Evolutionary conservation across 345 rosid species (phyloP).

Genomic region (Trapa incisa): DNA sequence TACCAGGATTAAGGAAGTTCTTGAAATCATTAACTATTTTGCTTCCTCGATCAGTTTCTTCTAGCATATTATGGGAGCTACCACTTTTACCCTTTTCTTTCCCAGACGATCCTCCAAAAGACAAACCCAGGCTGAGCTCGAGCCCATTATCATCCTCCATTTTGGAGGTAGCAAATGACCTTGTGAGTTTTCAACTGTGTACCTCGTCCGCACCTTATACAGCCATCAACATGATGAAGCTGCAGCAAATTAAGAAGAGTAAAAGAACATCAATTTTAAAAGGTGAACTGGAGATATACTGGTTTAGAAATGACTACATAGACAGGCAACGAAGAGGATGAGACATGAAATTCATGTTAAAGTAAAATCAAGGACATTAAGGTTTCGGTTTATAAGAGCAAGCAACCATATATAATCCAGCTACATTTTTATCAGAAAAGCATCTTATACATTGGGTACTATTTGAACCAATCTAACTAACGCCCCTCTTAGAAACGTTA

Average conservation of each 20-base stretch:
- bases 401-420: no score
- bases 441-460: no score
- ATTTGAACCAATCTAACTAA: no score
- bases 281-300: neutral
- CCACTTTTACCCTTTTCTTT: slow-evolving; percentile 60
- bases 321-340: no score
- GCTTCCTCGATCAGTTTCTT: slow-evolving; percentile 59
- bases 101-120: slow-evolving; percentile 70
- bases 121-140: slow-evolving; percentile 90
- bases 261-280: neutral
- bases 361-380: no score
- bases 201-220: neutral
- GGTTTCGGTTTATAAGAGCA: no score
- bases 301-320: no score
- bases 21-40: slow-evolving; percentile 64
- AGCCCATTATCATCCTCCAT: slow-evolving; percentile 79
- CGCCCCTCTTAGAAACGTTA: no score
- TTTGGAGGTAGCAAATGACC: neutral
- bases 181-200: neutral
- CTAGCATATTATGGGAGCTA: slow-evolving; percentile 34
- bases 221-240: neutral
- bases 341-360: no score
- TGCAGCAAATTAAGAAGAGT: neutral
- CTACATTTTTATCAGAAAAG: no score
- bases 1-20: slow-evolving; percentile 47